Base-by-base conservation (phyloP, 352 stramenopile genomes). In the Phytopythium vexans region DNA sequence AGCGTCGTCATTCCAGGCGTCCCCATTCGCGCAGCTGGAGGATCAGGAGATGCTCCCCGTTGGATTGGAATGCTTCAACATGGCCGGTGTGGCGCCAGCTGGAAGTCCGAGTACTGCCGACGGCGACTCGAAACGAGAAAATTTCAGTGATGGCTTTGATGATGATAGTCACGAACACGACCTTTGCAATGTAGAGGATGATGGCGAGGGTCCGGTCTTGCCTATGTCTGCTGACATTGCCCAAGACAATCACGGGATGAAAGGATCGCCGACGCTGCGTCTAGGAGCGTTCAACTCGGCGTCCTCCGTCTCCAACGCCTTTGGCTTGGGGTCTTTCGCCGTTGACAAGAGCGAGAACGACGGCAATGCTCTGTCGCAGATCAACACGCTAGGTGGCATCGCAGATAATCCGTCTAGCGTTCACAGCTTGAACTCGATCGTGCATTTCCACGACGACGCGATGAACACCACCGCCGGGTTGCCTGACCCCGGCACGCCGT, bases 51-150 rank as follows among this genome's bases (percentile, higher is more conserved):
- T 80, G 66, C 31, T 77, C 8, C 52, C 69, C 0, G 54, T 68
- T 5, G 61, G 56, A 1, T 53, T 74, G 59, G 70, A 82, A 8
- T 79, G 66, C 52, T 82, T 78, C 48, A 68, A 71, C 45, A 74
- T 82, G 32, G 39, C 67, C 10, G 66, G 66, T 60, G 41, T 16
- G 42, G 5, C 54, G 39, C 21, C 36, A 52, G 40, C 40, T 42
- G 41, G 64, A 46, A 35, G 21, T 27, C 21, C 21, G 21, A 27
- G 21, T 27, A 27, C n/a, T 3, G 8, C 15, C 4, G 36, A 8
- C 15, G 15, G 35, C 35, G 33, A 11, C 15, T 10, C 34, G 46
- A 52, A 52, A 9, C 34, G 16, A 39, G 34, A 52, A 11, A 31
- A 6, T 42, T 52, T 16, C 46, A 42, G n/a, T 34, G 46, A 52